A percentile compares a stretch with the other conserved stretches of the same genome.
Conservation (phyloP, 1,284 basidiomycete genomes). For the Ustilago lituana region DNA sequence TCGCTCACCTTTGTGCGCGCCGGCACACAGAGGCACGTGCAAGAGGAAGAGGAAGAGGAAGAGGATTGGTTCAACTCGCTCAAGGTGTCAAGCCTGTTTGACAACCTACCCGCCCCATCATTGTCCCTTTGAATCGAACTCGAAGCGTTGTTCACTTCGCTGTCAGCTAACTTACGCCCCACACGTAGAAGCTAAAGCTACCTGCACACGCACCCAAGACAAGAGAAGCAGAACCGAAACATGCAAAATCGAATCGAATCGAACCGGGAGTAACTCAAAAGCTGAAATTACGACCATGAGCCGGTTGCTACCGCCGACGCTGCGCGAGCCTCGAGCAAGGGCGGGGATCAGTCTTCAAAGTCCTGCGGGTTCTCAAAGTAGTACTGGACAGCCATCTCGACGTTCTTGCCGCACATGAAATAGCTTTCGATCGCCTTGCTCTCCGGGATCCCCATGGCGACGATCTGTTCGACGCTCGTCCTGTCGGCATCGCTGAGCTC, state of each 20-base stretch:
- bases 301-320: no score
- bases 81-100: conserved; percentile 12
- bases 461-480: conserved; percentile 60
- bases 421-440: conserved; percentile 63
- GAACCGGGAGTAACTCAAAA: no score
- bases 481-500: conserved; percentile 60
- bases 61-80: background rate
- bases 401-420: conserved; percentile 66
- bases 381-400: conserved; percentile 67
- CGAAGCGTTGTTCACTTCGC: no score
- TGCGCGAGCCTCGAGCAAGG: no score
- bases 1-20: conserved; percentile 5
- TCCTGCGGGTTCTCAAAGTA: conserved; percentile 64
- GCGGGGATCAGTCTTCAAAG: conserved; percentile 43
- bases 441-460: conserved; percentile 65
- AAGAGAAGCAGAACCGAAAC: no score
- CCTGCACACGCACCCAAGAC: no score
- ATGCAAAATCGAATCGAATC: no score
- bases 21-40: background rate
- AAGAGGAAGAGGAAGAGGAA: background rate
- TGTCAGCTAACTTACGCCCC: no score
- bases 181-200: no score
- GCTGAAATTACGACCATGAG: no score
- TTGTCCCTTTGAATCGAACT: no score
- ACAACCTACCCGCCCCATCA: conserved; percentile 6